phyloP scores from a whole-genome alignment of 2,329 filamentous ascomycete genomes.

The Fusarium buxicola region DNA sequence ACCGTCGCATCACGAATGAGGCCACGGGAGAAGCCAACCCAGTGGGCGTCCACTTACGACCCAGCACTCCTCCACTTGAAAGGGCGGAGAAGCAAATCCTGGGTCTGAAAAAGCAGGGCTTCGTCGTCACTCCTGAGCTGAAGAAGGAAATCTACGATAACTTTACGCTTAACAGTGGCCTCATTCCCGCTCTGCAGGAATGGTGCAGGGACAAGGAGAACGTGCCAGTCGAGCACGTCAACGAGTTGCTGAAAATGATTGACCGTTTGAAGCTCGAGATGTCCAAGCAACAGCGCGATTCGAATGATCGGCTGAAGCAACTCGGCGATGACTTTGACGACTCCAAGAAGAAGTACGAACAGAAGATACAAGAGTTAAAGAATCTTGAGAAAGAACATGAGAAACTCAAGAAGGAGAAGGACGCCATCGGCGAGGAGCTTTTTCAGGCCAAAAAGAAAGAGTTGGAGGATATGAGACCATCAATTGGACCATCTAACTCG shows the following conservation, averaged over 20 bases:
- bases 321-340: constrained; percentile 1
- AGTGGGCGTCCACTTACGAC: constrained; percentile 19
- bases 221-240: constrained; percentile 27
- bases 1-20: neutral
- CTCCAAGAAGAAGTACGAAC: neutral
- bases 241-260: constrained; percentile 11
- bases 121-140: constrained; percentile 3
- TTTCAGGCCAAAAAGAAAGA: neutral
- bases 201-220: constrained; percentile 5
- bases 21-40: constrained; percentile 6
- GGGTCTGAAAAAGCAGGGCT: constrained; percentile 11
- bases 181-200: constrained; percentile 23
- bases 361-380: neutral
- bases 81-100: constrained; percentile 17
- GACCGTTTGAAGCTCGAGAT: constrained; percentile 30
- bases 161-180: constrained; percentile 14
- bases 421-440: neutral
- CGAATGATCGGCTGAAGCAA: neutral
- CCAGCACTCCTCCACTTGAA: constrained; percentile 29
- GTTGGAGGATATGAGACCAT: neutral
- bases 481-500: too few species aligned
- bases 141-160: constrained; percentile 22
- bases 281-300: constrained; percentile 8
- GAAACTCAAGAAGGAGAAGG: neutral
- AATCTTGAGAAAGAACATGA: neutral